Percentiles rank a stretch among this genome's conserved stretches.
These are phyloP conservation scores for Neoboletus brunneissimus DNA, from an alignment of 768 basidiomycete genomes.

Conservation along the genomic window DNA sequence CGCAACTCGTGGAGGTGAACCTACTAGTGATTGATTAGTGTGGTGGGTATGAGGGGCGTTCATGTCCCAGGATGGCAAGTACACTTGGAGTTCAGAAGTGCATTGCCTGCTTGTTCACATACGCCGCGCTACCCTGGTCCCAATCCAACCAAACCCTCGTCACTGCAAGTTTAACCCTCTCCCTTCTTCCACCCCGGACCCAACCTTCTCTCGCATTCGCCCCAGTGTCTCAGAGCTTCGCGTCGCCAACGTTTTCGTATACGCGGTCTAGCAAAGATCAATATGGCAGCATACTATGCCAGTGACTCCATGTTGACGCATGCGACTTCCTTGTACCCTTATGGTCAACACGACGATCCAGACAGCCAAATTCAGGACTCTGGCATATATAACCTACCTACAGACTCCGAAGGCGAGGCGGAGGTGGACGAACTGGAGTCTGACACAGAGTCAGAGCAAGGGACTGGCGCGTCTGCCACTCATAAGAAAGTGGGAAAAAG, in stretches of 20 bases:
- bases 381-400: constrained; percentile 33
- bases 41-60: background rate
- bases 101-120: constrained; percentile 23
- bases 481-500: constrained; percentile 31
- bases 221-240: constrained; percentile 1
- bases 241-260: constrained; percentile 4
- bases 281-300: constrained; percentile 33
- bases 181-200: constrained; percentile 1
- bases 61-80: constrained; percentile 24
- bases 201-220: constrained; percentile 1
- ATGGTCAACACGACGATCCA: constrained; percentile 26
- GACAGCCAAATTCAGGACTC: constrained; percentile 23
- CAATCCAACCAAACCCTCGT: constrained; percentile 15
- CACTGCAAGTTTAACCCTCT: constrained; percentile 13
- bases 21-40: background rate
- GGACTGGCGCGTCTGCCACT: constrained; percentile 21
- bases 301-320: constrained; percentile 30
- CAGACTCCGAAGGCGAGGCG: constrained; percentile 34
- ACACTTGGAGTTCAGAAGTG: constrained; percentile 9
- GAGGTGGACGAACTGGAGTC: constrained; percentile 36
- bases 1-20: background rate
- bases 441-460: constrained; percentile 32
- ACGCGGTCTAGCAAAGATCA: constrained; percentile 14
- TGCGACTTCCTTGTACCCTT: constrained; percentile 33
- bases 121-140: constrained; percentile 26